A percentile compares a stretch with the other conserved stretches of the same genome.
Evolutionary conservation across 2,329 filamentous ascomycete species (phyloP).

Genomic region (Thelonectria olida): DNA sequence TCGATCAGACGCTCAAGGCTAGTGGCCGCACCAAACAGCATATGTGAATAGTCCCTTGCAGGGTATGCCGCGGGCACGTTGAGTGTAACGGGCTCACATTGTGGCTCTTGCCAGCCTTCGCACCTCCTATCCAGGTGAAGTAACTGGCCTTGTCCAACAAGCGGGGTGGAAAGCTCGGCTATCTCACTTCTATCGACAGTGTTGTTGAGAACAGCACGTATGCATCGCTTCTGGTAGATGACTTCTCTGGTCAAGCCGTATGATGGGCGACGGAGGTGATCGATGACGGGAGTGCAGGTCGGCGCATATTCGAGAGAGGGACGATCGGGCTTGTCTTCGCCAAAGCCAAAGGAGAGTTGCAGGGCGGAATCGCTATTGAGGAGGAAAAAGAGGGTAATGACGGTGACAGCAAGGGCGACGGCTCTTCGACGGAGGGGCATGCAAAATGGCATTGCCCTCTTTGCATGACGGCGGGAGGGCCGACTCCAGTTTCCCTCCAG

Average conservation of each 20-base stretch:
- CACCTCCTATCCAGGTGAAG: constrained; percentile 42
- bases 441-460: constrained; percentile 9
- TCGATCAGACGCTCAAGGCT: constrained; percentile 58
- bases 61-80: constrained; percentile 57
- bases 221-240: constrained; percentile 55
- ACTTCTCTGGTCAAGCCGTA: constrained; percentile 52
- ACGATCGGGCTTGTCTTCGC: constrained; percentile 31
- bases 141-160: constrained; percentile 47
- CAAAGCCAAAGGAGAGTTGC: constrained; percentile 31
- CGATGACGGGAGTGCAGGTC: constrained; percentile 40
- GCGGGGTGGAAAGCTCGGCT: constrained; percentile 47
- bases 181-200: constrained; percentile 49
- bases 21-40: constrained; percentile 68
- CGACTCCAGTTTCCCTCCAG: constrained; percentile 13
- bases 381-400: constrained; percentile 12
- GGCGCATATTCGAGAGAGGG: constrained; percentile 29
- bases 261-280: constrained; percentile 41
- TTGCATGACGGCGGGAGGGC: constrained; percentile 17
- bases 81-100: constrained; percentile 56
- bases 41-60: constrained; percentile 54
- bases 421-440: constrained; percentile 18
- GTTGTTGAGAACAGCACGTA: constrained; percentile 48
- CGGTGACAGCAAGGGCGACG: constrained; percentile 4
- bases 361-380: constrained; percentile 19
- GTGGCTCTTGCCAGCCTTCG: constrained; percentile 31